A percentile compares a stretch with the other conserved stretches of the same genome.
phyloP scores from a whole-genome alignment of 2,329 filamentous ascomycete genomes.

The Thielaviopsis populi region DNA sequence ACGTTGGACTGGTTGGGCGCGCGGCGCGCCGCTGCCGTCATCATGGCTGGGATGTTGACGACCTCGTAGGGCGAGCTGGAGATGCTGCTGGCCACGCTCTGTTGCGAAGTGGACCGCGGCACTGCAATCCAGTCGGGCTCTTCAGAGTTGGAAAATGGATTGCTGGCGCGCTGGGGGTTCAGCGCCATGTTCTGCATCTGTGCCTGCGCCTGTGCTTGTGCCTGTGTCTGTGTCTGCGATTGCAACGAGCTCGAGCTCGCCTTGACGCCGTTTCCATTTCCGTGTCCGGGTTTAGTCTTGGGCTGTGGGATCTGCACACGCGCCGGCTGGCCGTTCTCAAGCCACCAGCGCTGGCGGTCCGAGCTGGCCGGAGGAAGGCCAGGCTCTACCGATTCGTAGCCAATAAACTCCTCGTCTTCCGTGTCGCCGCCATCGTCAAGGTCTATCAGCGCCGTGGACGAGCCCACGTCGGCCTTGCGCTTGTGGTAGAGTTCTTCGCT shows the following conservation, averaged over 20 bases:
- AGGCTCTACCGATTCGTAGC: conserved; percentile 69
- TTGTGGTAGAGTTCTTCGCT: conserved; percentile 61
- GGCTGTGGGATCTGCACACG: conserved; percentile 58
- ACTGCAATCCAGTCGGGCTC: conserved; percentile 76
- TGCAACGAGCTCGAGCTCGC: conserved; percentile 23
- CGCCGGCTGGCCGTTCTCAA: conserved; percentile 56
- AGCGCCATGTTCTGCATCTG: conserved; percentile 34
- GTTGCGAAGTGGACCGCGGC: conserved; percentile 37
- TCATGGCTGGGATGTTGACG: conserved; percentile 31
- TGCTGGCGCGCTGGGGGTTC: conserved; percentile 61
- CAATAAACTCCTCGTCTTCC: conserved; percentile 66
- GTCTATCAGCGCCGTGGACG: conserved; percentile 41
- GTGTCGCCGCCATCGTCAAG: conserved; percentile 31
- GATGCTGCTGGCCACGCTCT: conserved; percentile 40
- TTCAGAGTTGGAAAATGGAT: conserved; percentile 58
- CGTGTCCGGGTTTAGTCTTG: conserved; percentile 21
- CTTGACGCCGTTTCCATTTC: conserved; percentile 23
- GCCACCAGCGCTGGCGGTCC: conserved; percentile 56
- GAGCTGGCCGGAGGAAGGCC: conserved; percentile 55
- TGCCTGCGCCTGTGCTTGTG: neutral
- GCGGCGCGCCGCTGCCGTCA: neutral
- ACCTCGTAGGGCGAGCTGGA: conserved; percentile 47
- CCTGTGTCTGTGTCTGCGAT: neutral
- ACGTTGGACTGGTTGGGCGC: conserved; percentile 19
- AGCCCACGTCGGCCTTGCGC: conserved; percentile 50